Conservation (phyloP, 441 rosid species). For the Jatropha podagrica region DNA sequence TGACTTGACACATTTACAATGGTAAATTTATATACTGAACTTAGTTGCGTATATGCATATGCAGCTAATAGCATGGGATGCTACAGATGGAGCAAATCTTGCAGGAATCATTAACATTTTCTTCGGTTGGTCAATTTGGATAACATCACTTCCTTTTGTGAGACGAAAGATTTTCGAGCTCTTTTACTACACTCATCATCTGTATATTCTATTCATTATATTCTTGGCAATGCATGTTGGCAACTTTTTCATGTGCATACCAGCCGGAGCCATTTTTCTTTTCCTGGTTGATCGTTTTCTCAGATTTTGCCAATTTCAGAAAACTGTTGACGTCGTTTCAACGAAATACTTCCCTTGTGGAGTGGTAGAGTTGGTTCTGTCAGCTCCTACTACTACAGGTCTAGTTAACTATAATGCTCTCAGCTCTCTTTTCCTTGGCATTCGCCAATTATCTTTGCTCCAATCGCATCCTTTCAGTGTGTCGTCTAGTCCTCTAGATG, state of each 20-base stretch:
- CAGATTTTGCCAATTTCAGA: no score
- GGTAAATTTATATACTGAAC: no score
- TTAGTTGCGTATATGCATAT: no score
- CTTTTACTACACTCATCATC: conserved; percentile 57
- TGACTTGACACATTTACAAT: no score
- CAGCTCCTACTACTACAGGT: conserved; percentile 39
- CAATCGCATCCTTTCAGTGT: conserved; percentile 70
- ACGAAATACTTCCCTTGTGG: conserved; percentile 46
- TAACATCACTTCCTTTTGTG: conserved; percentile 33
- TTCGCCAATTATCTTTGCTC: conserved; percentile 51
- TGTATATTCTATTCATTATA: conserved; percentile 41
- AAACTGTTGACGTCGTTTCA: conserved; percentile 2
- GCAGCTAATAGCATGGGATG: conserved; percentile 1
- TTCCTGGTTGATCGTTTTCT: no score
- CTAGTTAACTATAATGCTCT: conserved; percentile 60
- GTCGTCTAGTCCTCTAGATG: conserved; percentile 43
- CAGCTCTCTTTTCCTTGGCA: conserved; percentile 69
- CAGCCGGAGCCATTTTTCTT: no score
- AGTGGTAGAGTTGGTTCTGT: conserved; percentile 44
- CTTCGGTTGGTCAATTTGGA: conserved; percentile 46
- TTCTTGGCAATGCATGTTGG: no score
- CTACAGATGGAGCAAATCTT: conserved; percentile 28
- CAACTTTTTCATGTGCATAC: no score
- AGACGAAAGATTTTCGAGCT: conserved; percentile 51
- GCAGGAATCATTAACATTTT: conserved; percentile 48